phyloP scores from a whole-genome alignment of 164 flowering plant species.

The Platanus orientalis region DNA sequence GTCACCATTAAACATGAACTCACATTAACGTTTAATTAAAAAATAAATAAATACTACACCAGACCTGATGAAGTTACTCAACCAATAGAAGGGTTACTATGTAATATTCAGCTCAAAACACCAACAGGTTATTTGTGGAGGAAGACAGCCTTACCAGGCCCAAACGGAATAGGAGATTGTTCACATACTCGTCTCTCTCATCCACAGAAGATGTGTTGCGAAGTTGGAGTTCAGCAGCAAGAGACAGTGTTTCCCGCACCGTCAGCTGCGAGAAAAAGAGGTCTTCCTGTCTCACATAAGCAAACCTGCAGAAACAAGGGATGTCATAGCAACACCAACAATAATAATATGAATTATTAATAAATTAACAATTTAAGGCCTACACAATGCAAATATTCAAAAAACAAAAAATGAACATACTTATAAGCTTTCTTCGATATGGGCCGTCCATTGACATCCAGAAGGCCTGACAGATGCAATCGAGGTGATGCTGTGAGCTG shows the following conservation, averaged over 20 bases:
- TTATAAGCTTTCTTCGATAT: constrained; percentile 46
- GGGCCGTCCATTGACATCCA: constrained; percentile 73
- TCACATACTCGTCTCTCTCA: constrained; percentile 74
- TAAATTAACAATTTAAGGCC: neutral
- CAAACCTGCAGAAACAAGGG: constrained; percentile 47
- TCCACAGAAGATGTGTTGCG: constrained; percentile 50
- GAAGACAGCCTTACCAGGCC: constrained; percentile 67
- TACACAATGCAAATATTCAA: neutral
- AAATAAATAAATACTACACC: too few relatives aligned
- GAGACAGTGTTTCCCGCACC: constrained; percentile 84
- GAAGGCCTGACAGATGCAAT: constrained; percentile 67
- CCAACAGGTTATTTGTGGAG: neutral
- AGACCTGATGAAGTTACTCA: too few relatives aligned
- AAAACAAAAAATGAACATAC: constrained; percentile 38
- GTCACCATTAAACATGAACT: too few relatives aligned
- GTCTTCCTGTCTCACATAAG: constrained; percentile 92
- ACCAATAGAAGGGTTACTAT: neutral
- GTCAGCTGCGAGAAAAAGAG: constrained; percentile 95
- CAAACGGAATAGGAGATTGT: constrained; percentile 65
- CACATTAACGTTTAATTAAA: too few relatives aligned
- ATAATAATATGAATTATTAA: neutral
- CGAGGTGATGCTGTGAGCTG: constrained; percentile 69
- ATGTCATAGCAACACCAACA: neutral
- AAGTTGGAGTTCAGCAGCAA: constrained; percentile 94
- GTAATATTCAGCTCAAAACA: neutral